These are phyloP conservation scores for Globisporangium barbulae DNA, from an alignment of 352 stramenopile species.

Conservation along the genomic window DNA sequence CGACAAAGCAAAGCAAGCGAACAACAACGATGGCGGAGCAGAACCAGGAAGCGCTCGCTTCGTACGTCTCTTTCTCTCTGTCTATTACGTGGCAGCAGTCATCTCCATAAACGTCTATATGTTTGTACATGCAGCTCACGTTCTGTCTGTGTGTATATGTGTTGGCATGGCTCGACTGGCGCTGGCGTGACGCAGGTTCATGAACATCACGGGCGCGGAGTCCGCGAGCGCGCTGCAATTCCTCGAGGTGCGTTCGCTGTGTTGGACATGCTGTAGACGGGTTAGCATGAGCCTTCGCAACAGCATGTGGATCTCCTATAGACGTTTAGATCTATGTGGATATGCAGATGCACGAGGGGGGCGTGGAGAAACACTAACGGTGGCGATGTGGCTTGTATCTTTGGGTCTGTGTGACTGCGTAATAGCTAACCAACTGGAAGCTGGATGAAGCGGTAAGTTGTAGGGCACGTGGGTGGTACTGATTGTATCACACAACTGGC, in stretches of 20 bases:
- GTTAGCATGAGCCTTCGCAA: neutral
- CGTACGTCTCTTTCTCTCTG: conserved; percentile 25
- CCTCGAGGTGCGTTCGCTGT: conserved; percentile 42
- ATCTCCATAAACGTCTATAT: neutral
- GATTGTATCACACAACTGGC: conserved; percentile 10
- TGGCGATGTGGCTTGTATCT: conserved; percentile 15
- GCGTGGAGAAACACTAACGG: conserved; percentile 1
- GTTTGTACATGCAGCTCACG: neutral
- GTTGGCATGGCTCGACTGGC: neutral
- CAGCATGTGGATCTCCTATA: too few species aligned
- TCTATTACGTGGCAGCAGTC: too few species aligned
- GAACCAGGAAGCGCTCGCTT: conserved; percentile 37
- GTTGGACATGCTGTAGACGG: neutral
- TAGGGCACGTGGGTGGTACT: neutral
- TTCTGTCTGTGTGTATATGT: neutral
- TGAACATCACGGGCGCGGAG: conserved; percentile 81
- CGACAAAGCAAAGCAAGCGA: neutral
- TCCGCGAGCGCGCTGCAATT: conserved; percentile 63
- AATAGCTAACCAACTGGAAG: conserved; percentile 74
- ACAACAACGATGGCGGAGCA: conserved; percentile 20
- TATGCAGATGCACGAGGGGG: neutral
- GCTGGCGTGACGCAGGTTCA: conserved; percentile 49
- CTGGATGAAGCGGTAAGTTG: conserved; percentile 61
- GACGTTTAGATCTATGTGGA: neutral
- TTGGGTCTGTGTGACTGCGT: too few species aligned